These are phyloP conservation scores for Annulohypoxylon bovei DNA, from an alignment of 495 filamentous ascomycete species.

Conservation along the genomic window DNA sequence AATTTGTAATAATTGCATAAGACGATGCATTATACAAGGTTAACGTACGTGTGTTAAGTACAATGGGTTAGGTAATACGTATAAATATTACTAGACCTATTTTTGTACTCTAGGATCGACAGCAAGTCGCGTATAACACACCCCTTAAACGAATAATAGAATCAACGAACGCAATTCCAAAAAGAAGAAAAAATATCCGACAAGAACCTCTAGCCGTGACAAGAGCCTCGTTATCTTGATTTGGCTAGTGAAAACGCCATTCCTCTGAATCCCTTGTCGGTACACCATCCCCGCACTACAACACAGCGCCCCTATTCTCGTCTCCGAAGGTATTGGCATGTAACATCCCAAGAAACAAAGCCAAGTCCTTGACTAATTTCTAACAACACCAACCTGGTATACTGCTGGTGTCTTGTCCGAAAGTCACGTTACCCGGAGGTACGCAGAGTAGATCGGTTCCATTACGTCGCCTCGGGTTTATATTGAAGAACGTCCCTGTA, in stretches of 20 bases:
- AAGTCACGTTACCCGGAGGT: constrained; percentile 27
- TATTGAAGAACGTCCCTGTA: constrained; percentile 37
- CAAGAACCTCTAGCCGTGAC: neutral
- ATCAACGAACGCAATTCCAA: neutral
- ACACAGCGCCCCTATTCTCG: neutral
- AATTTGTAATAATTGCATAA: neutral
- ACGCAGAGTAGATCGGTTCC: constrained; percentile 20
- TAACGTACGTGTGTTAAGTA: neutral
- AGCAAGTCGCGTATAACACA: neutral
- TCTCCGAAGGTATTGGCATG: neutral
- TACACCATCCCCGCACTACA: neutral
- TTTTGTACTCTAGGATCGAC: neutral
- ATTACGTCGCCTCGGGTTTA: constrained; percentile 27
- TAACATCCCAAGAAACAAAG: neutral
- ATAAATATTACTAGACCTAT: neutral
- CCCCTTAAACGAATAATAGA: neutral
- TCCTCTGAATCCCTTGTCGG: neutral
- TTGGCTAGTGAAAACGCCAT: neutral
- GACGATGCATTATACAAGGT: neutral
- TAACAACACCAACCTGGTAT: constrained; percentile 42
- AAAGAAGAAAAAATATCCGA: too few species aligned
- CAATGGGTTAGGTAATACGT: neutral
- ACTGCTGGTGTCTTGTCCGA: constrained; percentile 31
- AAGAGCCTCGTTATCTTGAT: neutral
- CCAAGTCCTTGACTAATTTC: neutral